phyloP scores from a whole-genome alignment of 345 rosid genomes.

The Eucalyptus grandis region DNA sequence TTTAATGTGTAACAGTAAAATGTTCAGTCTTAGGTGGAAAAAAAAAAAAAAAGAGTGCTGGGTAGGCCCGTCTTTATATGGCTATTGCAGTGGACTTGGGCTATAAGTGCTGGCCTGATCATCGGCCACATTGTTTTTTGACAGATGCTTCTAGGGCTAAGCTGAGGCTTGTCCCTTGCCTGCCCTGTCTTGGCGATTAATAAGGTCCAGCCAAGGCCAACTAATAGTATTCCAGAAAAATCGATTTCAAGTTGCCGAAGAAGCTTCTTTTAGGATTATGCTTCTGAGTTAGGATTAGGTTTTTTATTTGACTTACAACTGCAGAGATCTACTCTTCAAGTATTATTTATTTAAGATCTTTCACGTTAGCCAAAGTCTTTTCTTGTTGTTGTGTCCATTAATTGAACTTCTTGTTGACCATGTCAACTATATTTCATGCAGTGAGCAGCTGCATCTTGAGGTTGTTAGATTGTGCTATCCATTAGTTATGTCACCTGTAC shows the following conservation, averaged over 20 bases:
- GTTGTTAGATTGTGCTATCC: background rate
- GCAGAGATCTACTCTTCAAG: background rate
- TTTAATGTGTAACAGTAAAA: background rate
- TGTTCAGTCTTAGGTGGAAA: background rate
- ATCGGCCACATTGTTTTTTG: background rate
- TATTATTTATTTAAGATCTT: background rate
- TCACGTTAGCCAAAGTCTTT: background rate
- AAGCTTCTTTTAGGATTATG: background rate
- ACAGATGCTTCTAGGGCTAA: background rate
- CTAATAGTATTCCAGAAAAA: background rate
- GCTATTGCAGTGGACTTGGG: background rate
- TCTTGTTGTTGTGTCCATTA: background rate
- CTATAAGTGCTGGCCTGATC: background rate
- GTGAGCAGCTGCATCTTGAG: background rate
- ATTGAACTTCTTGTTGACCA: background rate
- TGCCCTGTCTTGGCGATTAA: background rate
- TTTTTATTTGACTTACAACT: background rate
- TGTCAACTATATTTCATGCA: background rate
- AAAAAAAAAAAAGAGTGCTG: background rate
- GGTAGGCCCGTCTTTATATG: background rate
- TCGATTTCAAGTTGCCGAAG: background rate
- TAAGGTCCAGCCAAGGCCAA: background rate
- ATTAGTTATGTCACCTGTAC: background rate
- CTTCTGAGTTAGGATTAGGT: background rate
- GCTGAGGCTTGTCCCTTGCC: background rate